phyloP scores from a whole-genome alignment of 441 rosid species.

The Dalechampia spathulata region DNA sequence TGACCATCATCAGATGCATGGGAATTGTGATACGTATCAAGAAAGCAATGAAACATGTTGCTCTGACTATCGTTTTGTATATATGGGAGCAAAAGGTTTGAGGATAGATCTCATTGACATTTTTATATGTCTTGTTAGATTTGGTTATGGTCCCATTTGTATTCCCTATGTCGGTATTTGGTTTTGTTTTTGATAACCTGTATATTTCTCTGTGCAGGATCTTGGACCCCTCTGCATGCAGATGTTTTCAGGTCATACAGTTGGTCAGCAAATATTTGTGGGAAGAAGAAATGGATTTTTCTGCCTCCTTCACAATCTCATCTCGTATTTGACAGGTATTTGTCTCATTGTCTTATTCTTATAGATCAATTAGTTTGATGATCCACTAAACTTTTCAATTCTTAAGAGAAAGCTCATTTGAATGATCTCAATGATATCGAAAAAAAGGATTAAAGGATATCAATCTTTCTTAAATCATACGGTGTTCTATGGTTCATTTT shows the following conservation, averaged over 20 bases:
- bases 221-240: conserved; percentile 98
- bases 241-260: conserved; percentile 96
- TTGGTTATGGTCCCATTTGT: conserved; percentile 1
- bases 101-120: conserved; percentile 12
- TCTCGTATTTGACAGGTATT: conserved; percentile 74
- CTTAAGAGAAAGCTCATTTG: not conserved
- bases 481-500: not conserved
- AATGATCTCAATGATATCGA: not conserved
- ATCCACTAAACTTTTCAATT: not conserved
- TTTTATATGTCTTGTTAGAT: conserved; percentile 8
- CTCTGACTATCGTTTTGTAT: conserved; percentile 94
- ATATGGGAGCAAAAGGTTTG: conserved; percentile 95
- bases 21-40: conserved; percentile 36
- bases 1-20: conserved; percentile 65
- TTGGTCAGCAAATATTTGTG: conserved; percentile 95
- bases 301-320: conserved; percentile 63
- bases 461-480: not conserved
- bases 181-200: conserved; percentile 5
- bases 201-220: conserved; percentile 44
- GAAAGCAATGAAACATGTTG: conserved; percentile 61
- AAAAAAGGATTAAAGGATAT: not conserved
- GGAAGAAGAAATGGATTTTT: conserved; percentile 83
- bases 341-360: not conserved
- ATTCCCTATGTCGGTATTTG: not conserved
- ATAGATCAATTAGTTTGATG: not conserved